These are phyloP conservation scores for Ascochyta clinopodiicola DNA, from an alignment of 2,329 filamentous ascomycete species.

Conservation along the genomic window DNA sequence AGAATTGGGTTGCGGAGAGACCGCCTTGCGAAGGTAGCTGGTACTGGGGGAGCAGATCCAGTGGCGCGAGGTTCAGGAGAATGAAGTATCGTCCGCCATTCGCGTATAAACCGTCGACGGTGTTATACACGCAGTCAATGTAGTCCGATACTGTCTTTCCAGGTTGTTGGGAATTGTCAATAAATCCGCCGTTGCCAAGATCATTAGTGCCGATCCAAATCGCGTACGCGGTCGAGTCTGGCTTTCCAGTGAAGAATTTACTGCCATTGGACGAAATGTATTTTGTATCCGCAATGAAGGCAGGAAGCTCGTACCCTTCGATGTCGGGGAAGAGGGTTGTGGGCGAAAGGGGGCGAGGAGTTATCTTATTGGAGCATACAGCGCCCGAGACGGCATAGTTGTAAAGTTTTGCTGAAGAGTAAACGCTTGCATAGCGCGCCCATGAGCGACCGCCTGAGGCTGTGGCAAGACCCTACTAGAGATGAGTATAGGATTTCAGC, in stretches of 20 bases:
- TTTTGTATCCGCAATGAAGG: constrained; percentile 55
- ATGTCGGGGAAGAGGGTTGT: constrained; percentile 65
- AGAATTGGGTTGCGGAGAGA: constrained; percentile 54
- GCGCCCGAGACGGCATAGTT: constrained; percentile 78
- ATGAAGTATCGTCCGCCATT: constrained; percentile 74
- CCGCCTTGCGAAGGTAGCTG: constrained; percentile 57
- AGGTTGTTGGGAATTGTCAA: constrained; percentile 67
- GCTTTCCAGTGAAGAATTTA: constrained; percentile 53
- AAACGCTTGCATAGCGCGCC: constrained; percentile 70
- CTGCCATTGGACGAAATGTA: constrained; percentile 44
- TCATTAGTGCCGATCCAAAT: constrained; percentile 87
- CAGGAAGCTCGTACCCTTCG: constrained; percentile 54
- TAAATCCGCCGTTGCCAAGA: constrained; percentile 69
- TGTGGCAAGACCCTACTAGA: constrained; percentile 56
- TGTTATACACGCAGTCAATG: constrained; percentile 70
- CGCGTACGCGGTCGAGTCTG: constrained; percentile 71
- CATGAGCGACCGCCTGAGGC: constrained; percentile 72
- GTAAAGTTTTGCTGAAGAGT: constrained; percentile 61
- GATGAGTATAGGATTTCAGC: neutral
- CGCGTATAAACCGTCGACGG: constrained; percentile 68
- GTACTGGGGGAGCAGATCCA: constrained; percentile 74
- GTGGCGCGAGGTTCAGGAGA: constrained; percentile 71
- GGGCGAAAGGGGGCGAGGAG: constrained; percentile 59
- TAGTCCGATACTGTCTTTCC: constrained; percentile 70
- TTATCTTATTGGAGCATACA: constrained; percentile 73